These are phyloP conservation scores for Lagenidium giganteum DNA, from an alignment of 352 stramenopile genomes.

Conservation along the genomic window DNA sequence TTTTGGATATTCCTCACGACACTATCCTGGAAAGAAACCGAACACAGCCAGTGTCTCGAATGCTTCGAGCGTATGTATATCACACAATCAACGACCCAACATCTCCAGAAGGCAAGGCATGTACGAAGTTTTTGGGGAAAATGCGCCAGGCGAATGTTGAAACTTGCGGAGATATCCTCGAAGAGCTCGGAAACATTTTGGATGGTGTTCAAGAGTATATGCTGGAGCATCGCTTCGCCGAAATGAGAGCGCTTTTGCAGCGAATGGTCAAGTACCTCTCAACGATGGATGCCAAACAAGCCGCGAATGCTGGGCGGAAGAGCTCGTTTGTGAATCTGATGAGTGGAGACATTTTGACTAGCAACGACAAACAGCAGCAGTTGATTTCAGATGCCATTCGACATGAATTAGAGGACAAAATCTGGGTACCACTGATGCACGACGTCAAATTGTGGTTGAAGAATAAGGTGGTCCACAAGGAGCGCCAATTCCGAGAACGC, in stretches of 20 bases:
- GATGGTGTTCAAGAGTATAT: slow-evolving; percentile 85
- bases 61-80: slow-evolving; percentile 76
- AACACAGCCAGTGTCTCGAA: slow-evolving; percentile 70
- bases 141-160: slow-evolving; percentile 37
- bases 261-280: slow-evolving; percentile 47
- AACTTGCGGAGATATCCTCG: slow-evolving; percentile 45
- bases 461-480: slow-evolving; percentile 50
- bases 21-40: slow-evolving; percentile 67
- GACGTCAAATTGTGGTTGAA: slow-evolving; percentile 40
- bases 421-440: slow-evolving; percentile 76
- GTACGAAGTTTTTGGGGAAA: slow-evolving; percentile 66
- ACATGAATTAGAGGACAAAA: slow-evolving; percentile 74
- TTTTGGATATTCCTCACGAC: slow-evolving; percentile 71
- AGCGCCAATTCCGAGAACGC: slow-evolving; percentile 66
- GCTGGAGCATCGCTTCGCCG: slow-evolving; percentile 77
- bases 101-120: slow-evolving; percentile 77
- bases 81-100: slow-evolving; percentile 75
- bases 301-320: slow-evolving; percentile 26
- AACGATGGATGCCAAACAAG: slow-evolving; percentile 6
- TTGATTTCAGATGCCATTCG: slow-evolving; percentile 80
- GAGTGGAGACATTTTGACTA: slow-evolving; percentile 50
- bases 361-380: slow-evolving; percentile 69
- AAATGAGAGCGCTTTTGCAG: slow-evolving; percentile 66
- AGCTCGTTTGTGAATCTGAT: slow-evolving; percentile 70
- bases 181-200: slow-evolving; percentile 74